Conservation (phyloP, 768 basidiomycete genomes). For the Tylopilus plumbeoviolaceoides region DNA sequence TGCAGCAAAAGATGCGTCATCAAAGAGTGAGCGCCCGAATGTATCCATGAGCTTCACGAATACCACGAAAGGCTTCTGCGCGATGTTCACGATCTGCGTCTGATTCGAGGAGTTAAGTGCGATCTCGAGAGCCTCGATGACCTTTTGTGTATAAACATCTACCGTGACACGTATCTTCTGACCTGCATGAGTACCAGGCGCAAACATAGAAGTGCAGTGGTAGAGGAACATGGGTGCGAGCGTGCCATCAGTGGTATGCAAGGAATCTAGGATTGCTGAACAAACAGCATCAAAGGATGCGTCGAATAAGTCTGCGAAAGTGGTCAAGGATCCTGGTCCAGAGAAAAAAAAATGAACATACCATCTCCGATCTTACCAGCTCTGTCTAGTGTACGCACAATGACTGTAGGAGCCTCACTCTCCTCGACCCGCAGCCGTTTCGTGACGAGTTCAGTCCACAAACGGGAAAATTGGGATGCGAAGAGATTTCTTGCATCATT, state of each 20-base stretch:
- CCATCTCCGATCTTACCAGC: conserved; percentile 42
- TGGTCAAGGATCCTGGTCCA: conserved; percentile 18
- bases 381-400: conserved; percentile 45
- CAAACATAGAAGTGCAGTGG: conserved; percentile 39
- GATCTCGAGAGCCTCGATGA: conserved; percentile 26
- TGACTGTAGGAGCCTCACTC: conserved; percentile 36
- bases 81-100: not conserved
- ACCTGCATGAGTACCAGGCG: conserved; percentile 10
- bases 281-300: conserved; percentile 45
- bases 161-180: conserved; percentile 11
- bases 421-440: conserved; percentile 47
- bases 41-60: conserved; percentile 43
- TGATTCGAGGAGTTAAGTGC: conserved; percentile 6
- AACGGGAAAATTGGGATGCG: conserved; percentile 39
- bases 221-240: conserved; percentile 47
- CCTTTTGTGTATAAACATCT: conserved; percentile 11
- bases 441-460: conserved; percentile 46
- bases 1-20: conserved; percentile 37
- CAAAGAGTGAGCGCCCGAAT: conserved; percentile 51
- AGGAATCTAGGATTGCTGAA: conserved; percentile 8
- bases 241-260: not conserved
- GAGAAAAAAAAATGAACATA: conserved; percentile 20
- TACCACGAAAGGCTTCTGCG: conserved; percentile 23
- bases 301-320: conserved; percentile 41
- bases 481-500: conserved; percentile 33